These are phyloP conservation scores for Talaromyces sp. DNA, from an alignment of 2,329 filamentous ascomycete species.

Conservation along the genomic window DNA sequence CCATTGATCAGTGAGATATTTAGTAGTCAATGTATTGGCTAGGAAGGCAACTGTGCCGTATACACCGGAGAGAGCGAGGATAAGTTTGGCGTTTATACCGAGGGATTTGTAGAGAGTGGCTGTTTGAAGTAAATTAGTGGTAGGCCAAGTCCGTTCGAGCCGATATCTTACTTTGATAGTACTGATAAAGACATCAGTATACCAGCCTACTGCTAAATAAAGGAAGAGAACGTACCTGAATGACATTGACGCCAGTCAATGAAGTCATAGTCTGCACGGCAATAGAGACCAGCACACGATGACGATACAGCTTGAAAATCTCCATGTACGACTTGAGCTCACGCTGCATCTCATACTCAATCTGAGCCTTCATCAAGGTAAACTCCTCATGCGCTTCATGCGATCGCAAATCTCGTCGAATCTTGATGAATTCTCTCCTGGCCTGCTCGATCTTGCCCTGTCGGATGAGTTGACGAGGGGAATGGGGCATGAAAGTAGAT, in stretches of 20 bases:
- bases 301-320: conserved; percentile 52
- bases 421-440: conserved; percentile 46
- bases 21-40: conserved; percentile 51
- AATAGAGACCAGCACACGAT: conserved; percentile 52
- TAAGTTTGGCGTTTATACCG: conserved; percentile 49
- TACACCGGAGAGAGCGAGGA: conserved; percentile 53
- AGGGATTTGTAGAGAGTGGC: conserved; percentile 55
- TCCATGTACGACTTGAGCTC: conserved; percentile 53
- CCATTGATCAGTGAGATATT: conserved; percentile 56
- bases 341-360: conserved; percentile 56
- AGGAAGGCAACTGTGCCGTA: conserved; percentile 54
- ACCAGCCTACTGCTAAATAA: not conserved
- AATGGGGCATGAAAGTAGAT: conserved; percentile 55
- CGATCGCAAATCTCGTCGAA: conserved; percentile 46
- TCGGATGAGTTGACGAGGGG: conserved; percentile 53
- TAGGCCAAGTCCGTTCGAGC: not conserved
- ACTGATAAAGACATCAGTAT: conserved; percentile 21
- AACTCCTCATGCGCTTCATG: conserved; percentile 52
- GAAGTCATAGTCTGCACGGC: conserved; percentile 57
- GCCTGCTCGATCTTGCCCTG: conserved; percentile 49
- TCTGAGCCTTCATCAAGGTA: conserved; percentile 52
- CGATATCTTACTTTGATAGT: conserved; percentile 30
- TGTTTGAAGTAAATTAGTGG: conserved; percentile 19
- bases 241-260: conserved; percentile 57
- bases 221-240: conserved; percentile 38